Base-by-base conservation (phyloP, 176 grass and related monocot species). In the Ampelocalamus luodianensis region DNA sequence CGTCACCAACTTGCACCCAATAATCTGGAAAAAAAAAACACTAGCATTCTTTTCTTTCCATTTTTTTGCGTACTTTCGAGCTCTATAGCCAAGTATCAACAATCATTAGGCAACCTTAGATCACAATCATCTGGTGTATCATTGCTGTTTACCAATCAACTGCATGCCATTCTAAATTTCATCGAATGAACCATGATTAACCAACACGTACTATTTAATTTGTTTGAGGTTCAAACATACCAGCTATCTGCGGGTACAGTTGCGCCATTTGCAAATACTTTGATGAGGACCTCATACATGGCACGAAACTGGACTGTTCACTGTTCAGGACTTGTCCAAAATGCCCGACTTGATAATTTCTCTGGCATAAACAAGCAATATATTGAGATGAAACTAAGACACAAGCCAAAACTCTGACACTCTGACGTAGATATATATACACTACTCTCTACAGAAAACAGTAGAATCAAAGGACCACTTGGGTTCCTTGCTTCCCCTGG, bases 101-200 rank as follows among this genome's bases (percentile, higher is more conserved):
- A 49, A 53, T 55, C 8, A 51, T 7, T 27, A 51, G 13, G 26
- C 24, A 50, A 32, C 8, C 16, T 53, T 34, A 3, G 13, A 29
- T 34, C 71, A 51, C 8, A 29, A 27, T 29, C 44, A 10, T 72
- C 6, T 20, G 12, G 4, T 6, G 26, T 46, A 73, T 73, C 45
- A 20, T 34, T 49, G 6, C 3, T 48, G 24, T 51, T 54, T 27
- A 36, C 15, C 46, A 22, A 53, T 53, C 16, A 34, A 10, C 24
- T 32, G 24, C 32, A 34, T 34, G 32, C 5, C 24, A 50, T 50
- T 17, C 24, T 18, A 49, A 50, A 15, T 18, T 50, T 73, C 44
- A 65, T 74, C 72, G 69, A 74, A 65, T 22, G 11, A 16, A 16
- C 43, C 34, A 80, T 80, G 77, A 86, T 80, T 73, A 58, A 16